Evolutionary conservation across 176 grass and related monocot species (phyloP), one percentile per base, ranked within the genome.

Genomic region (Oropetium thomaeum): DNA sequence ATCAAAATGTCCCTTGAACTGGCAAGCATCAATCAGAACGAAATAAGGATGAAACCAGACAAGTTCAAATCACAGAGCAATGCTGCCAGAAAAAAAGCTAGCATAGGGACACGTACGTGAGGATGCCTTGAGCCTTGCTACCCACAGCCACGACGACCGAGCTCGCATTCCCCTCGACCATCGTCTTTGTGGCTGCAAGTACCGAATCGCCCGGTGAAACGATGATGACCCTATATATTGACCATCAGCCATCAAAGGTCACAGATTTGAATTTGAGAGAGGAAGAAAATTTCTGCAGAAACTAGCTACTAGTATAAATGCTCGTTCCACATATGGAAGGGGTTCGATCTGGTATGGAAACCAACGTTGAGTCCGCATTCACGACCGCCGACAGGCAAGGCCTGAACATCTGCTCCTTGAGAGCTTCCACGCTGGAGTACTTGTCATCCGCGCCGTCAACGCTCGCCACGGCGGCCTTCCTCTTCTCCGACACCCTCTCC

Each of bases 1-100:
- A 92, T 92, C 76, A 96, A 54, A 66, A 96, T 96, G 78, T 96
- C 93, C 76, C 84, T 90, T 27, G 89, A 96, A 22, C 89, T 96
- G 67, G 22, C 15, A 78, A 26, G 23, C 47, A 35, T 14, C 5
- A 2, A 1, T 15, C 13, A 28, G 15, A 17, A 65, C 19, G 8
- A 60, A 4, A 20, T 8, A 30, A 25, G 9, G 22, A 15, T 6
- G 45, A 37, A 3, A 0, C 4, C 30, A 10, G 6, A 63, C 5
- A 37, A 27, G 14, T 5, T 28, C 20, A 11, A 2, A 27, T 16
- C 0, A 34, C 3, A 20, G 28, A 27, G 20, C 13, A 45, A 71
- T 27, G 16, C 19, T 4, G 0, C 9, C 22, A 23, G n/a, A n/a
- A n/a, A n/a, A n/a, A n/a, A n/a, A n/a, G 4, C 16, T 14, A 9